Percentiles rank a stretch among this genome's conserved stretches.
Evolutionary conservation across 73 alveolate species (phyloP).

Genomic region (Paraurostyla sp.): DNA sequence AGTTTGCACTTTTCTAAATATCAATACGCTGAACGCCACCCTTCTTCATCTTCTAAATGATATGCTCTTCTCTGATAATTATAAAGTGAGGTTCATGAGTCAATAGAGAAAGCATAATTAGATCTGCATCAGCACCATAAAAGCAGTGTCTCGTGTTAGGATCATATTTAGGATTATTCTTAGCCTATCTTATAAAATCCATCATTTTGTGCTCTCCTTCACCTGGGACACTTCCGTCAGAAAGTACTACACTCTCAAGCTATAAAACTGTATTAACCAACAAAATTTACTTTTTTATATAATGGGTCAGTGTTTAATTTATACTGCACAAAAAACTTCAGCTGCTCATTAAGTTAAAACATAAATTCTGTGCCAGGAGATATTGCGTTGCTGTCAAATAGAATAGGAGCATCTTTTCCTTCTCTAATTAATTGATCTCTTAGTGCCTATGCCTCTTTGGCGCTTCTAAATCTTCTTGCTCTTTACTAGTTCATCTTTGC

Average conservation of each 20-base stretch:
- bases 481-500: slow-evolving; percentile 99
- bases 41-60: slow-evolving; percentile 57
- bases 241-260: slow-evolving; percentile 79
- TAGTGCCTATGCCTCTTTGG: slow-evolving; percentile 82
- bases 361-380: slow-evolving; percentile 97
- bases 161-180: slow-evolving; percentile 74
- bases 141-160: slow-evolving; percentile 95
- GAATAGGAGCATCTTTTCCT: slow-evolving; percentile 81
- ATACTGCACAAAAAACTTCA: slow-evolving; percentile 90
- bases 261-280: not conserved
- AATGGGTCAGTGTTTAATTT: slow-evolving; percentile 88
- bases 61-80: slow-evolving; percentile 95
- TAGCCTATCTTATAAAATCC: slow-evolving; percentile 90
- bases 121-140: slow-evolving; percentile 99
- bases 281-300: slow-evolving; percentile 79
- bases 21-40: slow-evolving; percentile 81
- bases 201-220: slow-evolving; percentile 99
- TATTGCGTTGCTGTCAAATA: slow-evolving; percentile 90
- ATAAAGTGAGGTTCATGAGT: slow-evolving; percentile 94
- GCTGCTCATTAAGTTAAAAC: slow-evolving; percentile 88
- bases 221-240: slow-evolving; percentile 98
- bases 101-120: slow-evolving; percentile 96
- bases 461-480: slow-evolving; percentile 94
- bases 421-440: slow-evolving; percentile 73
- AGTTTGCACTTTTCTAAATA: slow-evolving; percentile 76